These are phyloP conservation scores for Chlorella ohadii DNA, from an alignment of 139 green algal species.

Conservation along the genomic window DNA sequence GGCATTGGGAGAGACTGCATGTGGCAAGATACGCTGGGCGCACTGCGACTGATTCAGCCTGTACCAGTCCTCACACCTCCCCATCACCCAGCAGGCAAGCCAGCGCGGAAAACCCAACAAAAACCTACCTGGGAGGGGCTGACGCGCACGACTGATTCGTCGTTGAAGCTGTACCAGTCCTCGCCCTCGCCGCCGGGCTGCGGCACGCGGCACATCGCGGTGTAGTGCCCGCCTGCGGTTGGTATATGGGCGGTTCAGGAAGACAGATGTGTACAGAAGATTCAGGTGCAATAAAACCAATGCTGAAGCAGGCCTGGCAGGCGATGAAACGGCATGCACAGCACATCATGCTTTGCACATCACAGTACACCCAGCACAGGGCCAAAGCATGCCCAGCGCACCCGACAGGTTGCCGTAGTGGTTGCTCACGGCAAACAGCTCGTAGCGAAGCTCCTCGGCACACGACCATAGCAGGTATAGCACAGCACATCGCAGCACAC, in stretches of 20 bases:
- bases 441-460: constrained; percentile 40
- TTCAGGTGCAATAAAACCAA: no score
- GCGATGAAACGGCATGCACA: no score
- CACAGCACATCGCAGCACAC: not conserved
- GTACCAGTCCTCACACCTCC: no score
- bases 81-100: not conserved
- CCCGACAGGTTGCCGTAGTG: constrained; percentile 38
- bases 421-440: constrained; percentile 59
- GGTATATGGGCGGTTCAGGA: no score
- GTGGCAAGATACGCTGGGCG: no score
- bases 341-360: no score
- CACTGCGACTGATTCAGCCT: no score
- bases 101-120: not conserved
- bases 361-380: no score
- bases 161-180: constrained; percentile 50
- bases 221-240: constrained; percentile 58
- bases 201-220: constrained; percentile 42
- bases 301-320: no score
- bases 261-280: no score
- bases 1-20: no score
- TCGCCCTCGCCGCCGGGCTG: not conserved
- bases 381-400: not conserved
- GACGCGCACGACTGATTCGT: constrained; percentile 43
- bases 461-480: not conserved
- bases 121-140: constrained; percentile 2